Evolutionary conservation across 2,329 filamentous ascomycete species (phyloP).

Genomic region (Epichloe hybrida): DNA sequence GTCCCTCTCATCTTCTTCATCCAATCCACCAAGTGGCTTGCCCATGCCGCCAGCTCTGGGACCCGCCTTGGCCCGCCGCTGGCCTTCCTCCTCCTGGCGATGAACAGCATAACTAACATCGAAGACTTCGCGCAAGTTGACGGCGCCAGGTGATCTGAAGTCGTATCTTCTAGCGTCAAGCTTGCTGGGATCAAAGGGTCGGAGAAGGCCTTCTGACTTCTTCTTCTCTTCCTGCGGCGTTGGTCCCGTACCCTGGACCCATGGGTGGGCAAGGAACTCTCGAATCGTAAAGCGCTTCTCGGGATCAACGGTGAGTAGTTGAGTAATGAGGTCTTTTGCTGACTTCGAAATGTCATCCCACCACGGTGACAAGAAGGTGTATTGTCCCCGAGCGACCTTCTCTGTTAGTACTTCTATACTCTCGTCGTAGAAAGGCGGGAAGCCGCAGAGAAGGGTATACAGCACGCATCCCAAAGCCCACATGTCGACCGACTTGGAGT

Average conservation of each 20-base stretch:
- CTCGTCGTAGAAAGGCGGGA: conserved; percentile 97
- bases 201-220: conserved; percentile 28
- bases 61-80: conserved; percentile 73
- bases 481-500: conserved; percentile 99
- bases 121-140: conserved; percentile 94
- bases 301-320: conserved; percentile 86
- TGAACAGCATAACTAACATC: conserved; percentile 98
- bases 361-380: conserved; percentile 96
- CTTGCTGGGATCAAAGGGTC: conserved; percentile 43
- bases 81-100: conserved; percentile 88
- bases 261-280: conserved; percentile 88
- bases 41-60: conserved; percentile 55
- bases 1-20: conserved; percentile 50
- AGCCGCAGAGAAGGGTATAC: conserved; percentile 92
- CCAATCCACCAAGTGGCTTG: conserved; percentile 45
- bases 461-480: conserved; percentile 95
- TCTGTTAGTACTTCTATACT: conserved; percentile 94
- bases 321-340: conserved; percentile 85
- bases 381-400: conserved; percentile 93
- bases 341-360: conserved; percentile 98
- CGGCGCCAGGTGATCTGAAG: conserved; percentile 87
- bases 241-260: conserved; percentile 59
- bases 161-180: conserved; percentile 59
- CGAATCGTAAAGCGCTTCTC: conserved; percentile 89
- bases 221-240: conserved; percentile 48